Evolutionary conservation across 1,284 basidiomycete genomes (phyloP).

Genomic region (Moniliella sp.): DNA sequence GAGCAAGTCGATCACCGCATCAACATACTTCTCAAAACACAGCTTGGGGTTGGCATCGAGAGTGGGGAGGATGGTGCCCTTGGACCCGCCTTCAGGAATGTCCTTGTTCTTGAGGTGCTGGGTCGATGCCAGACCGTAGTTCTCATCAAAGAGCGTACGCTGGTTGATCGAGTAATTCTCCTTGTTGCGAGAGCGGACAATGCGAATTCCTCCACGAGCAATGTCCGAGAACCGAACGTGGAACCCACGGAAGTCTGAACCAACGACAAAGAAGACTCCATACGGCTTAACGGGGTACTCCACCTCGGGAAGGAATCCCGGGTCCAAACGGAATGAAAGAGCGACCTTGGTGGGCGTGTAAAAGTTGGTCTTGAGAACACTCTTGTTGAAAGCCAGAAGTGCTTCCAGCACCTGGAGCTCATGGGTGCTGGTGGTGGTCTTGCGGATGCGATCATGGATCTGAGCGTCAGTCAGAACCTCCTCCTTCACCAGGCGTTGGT

Average conservation of each 20-base stretch:
- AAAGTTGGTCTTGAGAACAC: constrained; percentile 64
- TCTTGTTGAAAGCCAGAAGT: constrained; percentile 89
- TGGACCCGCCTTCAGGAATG: constrained; percentile 79
- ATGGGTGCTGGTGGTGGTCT: constrained; percentile 65
- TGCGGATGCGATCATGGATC: constrained; percentile 61
- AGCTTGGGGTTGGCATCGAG: constrained; percentile 63
- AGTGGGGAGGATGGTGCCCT: constrained; percentile 75
- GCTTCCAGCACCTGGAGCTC: constrained; percentile 82
- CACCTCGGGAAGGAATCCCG: constrained; percentile 72
- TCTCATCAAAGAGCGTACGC: constrained; percentile 87
- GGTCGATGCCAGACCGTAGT: constrained; percentile 85
- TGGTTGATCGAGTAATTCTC: constrained; percentile 96
- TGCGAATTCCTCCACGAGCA: constrained; percentile 84
- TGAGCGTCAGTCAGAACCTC: constrained; percentile 68
- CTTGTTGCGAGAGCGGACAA: constrained; percentile 79
- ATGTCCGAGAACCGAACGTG: constrained; percentile 94
- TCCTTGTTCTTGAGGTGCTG: constrained; percentile 89
- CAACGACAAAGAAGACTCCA: constrained; percentile 73
- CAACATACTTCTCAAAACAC: constrained; percentile 96
- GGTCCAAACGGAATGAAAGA: constrained; percentile 79
- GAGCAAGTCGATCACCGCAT: constrained; percentile 38
- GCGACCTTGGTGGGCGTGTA: constrained; percentile 83
- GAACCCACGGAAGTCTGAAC: constrained; percentile 88
- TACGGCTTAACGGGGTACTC: constrained; percentile 40
- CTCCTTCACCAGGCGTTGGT: no score